phyloP scores from a whole-genome alignment of 2,329 filamentous ascomycete species.

The Colletotrichum lini region DNA sequence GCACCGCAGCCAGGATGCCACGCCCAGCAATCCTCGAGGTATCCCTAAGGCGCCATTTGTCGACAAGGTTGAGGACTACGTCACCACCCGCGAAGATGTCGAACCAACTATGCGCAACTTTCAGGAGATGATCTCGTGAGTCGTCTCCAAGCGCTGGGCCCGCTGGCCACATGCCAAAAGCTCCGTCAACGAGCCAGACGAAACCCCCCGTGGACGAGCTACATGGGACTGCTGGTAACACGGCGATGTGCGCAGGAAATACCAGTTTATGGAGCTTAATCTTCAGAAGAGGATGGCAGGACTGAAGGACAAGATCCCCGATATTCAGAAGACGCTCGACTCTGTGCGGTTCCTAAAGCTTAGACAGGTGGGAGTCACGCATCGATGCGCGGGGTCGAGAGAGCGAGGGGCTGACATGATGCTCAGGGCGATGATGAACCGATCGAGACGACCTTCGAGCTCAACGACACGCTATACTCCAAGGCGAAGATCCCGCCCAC shows the following conservation, averaged over 20 bases:
- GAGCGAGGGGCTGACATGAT: conserved; percentile 8
- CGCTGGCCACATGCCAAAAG: background rate
- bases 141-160: conserved; percentile 41
- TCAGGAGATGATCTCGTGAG: conserved; percentile 94
- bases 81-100: conserved; percentile 82
- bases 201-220: background rate
- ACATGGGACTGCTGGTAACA: conserved; percentile 35
- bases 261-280: conserved; percentile 99
- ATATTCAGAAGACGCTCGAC: conserved; percentile 96
- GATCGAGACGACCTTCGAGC: conserved; percentile 93
- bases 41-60: conserved; percentile 90
- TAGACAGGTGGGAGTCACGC: conserved; percentile 70
- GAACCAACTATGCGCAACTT: conserved; percentile 86
- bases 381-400: background rate
- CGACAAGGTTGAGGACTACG: conserved; percentile 91
- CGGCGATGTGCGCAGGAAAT: conserved; percentile 77
- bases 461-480: conserved; percentile 95
- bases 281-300: conserved; percentile 86
- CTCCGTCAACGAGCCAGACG: background rate
- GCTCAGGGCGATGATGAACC: conserved; percentile 71
- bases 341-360: conserved; percentile 88
- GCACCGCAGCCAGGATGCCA: conserved; percentile 60
- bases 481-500: conserved; percentile 87
- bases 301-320: conserved; percentile 94
- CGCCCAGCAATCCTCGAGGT: conserved; percentile 82